Conservation (phyloP, 1,284 basidiomycete genomes). For the Cutaneotrichosporon sp. region DNA sequence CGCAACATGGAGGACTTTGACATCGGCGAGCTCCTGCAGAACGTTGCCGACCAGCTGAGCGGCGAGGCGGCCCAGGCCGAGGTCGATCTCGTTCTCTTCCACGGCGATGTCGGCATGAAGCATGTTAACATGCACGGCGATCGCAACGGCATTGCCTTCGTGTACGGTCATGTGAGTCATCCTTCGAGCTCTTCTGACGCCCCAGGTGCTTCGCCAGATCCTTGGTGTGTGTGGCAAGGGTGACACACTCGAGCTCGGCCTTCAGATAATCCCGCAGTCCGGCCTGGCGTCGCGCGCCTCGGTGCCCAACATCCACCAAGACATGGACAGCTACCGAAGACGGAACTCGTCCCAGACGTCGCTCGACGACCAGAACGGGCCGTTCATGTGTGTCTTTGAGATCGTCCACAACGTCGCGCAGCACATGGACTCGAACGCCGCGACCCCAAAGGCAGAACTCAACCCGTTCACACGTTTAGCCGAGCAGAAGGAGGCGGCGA, state of each 20-base stretch:
- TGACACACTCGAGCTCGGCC: slow-evolving; percentile 84
- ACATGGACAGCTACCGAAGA: slow-evolving; percentile 23
- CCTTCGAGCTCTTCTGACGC: too few species aligned
- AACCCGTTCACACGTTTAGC: slow-evolving; percentile 43
- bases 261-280: slow-evolving; percentile 62
- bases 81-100: slow-evolving; percentile 84
- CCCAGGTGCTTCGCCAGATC: slow-evolving; percentile 80
- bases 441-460: slow-evolving; percentile 47
- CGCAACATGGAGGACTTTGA: slow-evolving; percentile 57
- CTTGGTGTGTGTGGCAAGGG: slow-evolving; percentile 66
- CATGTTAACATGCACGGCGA: slow-evolving; percentile 81
- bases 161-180: slow-evolving; percentile 73
- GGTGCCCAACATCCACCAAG: slow-evolving; percentile 19
- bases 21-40: slow-evolving; percentile 70
- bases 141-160: slow-evolving; percentile 76
- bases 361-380: slow-evolving; percentile 16
- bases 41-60: slow-evolving; percentile 78
- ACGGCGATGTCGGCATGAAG: slow-evolving; percentile 79
- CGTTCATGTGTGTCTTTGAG: slow-evolving; percentile 61
- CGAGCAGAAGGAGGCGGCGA: slow-evolving; percentile 43
- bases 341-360: slow-evolving; percentile 8
- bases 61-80: slow-evolving; percentile 78
- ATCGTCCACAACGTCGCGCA: slow-evolving; percentile 56
- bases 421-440: slow-evolving; percentile 31
- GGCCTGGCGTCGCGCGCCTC: slow-evolving; percentile 35